phyloP scores from a whole-genome alignment of 495 filamentous ascomycete species.

The Penicillium arizonense region DNA sequence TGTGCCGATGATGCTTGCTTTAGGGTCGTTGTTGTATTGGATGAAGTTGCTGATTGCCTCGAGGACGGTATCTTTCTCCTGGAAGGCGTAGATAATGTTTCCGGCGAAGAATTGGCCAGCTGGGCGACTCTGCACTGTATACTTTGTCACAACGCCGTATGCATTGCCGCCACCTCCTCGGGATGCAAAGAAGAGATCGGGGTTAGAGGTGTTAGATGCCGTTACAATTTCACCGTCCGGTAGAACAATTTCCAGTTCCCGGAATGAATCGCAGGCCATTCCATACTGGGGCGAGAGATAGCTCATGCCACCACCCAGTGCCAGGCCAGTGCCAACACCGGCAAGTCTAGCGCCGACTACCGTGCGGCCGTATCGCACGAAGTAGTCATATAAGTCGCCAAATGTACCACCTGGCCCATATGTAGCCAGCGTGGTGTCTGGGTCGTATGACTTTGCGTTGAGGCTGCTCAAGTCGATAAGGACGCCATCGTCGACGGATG shows the following conservation, averaged over 20 bases:
- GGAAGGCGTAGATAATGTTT: conserved; percentile 27
- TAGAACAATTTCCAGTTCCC: conserved; percentile 45
- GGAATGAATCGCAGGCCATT: conserved; percentile 34
- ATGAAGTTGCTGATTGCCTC: conserved; percentile 29
- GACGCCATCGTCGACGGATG: conserved; percentile 41
- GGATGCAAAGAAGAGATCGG: conserved; percentile 58
- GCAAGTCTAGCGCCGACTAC: conserved; percentile 33
- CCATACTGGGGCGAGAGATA: conserved; percentile 38
- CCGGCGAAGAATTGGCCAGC: conserved; percentile 29
- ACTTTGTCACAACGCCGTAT: conserved; percentile 46
- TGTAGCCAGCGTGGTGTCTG: conserved; percentile 28
- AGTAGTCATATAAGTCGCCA: conserved; percentile 33
- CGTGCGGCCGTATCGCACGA: conserved; percentile 25
- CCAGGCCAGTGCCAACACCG: conserved; percentile 32
- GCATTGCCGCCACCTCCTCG: conserved; percentile 52
- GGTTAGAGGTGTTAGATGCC: conserved; percentile 45
- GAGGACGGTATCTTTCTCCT: conserved; percentile 24
- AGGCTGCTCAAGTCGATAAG: conserved; percentile 41
- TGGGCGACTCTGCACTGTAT: conserved; percentile 27
- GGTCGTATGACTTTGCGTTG: conserved; percentile 27
- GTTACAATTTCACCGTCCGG: conserved; percentile 48
- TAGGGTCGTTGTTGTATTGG: conserved; percentile 32
- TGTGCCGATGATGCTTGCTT: conserved; percentile 32
- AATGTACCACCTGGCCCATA: conserved; percentile 32
- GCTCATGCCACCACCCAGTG: conserved; percentile 34